Conservation (phyloP, 139 green algal species). For the Chlamydomonas eustigma region DNA sequence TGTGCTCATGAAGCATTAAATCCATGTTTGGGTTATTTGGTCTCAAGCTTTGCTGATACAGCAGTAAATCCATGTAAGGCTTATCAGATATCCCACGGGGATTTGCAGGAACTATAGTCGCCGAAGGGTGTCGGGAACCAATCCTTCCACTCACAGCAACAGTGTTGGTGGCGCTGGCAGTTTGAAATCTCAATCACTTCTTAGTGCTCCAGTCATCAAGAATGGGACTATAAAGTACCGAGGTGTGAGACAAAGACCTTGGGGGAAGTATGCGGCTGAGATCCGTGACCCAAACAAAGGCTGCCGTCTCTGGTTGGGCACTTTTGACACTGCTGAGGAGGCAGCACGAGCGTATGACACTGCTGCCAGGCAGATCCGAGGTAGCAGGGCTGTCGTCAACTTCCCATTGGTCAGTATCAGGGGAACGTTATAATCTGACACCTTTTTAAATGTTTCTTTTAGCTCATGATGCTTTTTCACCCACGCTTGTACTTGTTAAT, state of each 20-base stretch:
- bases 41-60: neutral
- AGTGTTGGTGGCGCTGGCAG: neutral
- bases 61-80: too few relatives aligned
- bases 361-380: slow-evolving; percentile 74
- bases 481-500: neutral
- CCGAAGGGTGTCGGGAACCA: neutral
- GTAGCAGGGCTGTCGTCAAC: slow-evolving; percentile 69
- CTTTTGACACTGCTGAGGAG: slow-evolving; percentile 81
- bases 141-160: neutral
- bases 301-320: slow-evolving; percentile 79
- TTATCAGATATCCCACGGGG: too few relatives aligned
- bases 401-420: slow-evolving; percentile 49
- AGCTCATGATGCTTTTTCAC: too few relatives aligned
- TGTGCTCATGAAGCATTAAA: neutral
- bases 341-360: slow-evolving; percentile 81
- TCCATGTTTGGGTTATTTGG: neutral
- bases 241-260: slow-evolving; percentile 75
- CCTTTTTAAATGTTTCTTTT: too few relatives aligned
- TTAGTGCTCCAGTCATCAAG: neutral
- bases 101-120: neutral
- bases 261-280: slow-evolving; percentile 72
- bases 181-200: slow-evolving; percentile 4
- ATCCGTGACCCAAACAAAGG: slow-evolving; percentile 32
- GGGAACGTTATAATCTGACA: too few relatives aligned
- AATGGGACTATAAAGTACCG: slow-evolving; percentile 48